Evolutionary conservation across 2,329 filamentous ascomycete genomes (phyloP).

Genomic region (Thermomyces lanuginosus): DNA sequence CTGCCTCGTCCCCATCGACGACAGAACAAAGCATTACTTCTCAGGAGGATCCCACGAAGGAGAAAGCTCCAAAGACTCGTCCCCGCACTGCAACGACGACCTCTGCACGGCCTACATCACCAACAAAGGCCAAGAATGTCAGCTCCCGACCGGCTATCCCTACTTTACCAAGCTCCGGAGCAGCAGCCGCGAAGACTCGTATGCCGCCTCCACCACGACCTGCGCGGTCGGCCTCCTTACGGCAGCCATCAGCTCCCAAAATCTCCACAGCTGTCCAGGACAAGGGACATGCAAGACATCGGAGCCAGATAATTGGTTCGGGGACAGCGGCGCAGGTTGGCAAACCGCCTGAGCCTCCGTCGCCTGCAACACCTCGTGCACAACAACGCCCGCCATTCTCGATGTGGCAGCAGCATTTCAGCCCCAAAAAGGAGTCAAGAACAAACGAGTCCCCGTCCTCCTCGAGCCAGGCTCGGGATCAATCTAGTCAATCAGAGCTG

Average conservation of each 20-base stretch:
- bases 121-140: no score
- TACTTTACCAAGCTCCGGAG: no score
- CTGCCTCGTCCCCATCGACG: no score
- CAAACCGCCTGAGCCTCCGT: slow-evolving; percentile 9
- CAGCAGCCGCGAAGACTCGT: slow-evolving; percentile 16
- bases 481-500: slow-evolving; percentile 6
- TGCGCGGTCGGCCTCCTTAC: slow-evolving; percentile 21
- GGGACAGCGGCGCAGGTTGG: slow-evolving; percentile 7
- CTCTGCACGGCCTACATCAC: no score
- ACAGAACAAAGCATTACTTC: no score
- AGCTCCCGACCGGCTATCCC: no score
- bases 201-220: slow-evolving; percentile 21
- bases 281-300: slow-evolving; percentile 19
- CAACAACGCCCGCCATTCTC: slow-evolving; percentile 17
- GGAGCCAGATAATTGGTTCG: slow-evolving; percentile 17
- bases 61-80: no score
- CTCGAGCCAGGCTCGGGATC: slow-evolving; percentile 6
- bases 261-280: slow-evolving; percentile 6
- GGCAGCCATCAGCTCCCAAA: slow-evolving; percentile 16
- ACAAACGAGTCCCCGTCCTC: slow-evolving; percentile 9
- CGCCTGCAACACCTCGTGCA: slow-evolving; percentile 7
- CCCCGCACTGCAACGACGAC: no score
- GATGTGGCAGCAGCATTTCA: slow-evolving; percentile 23
- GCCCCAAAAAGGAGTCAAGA: slow-evolving; percentile 21
- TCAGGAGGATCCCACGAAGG: no score